These are phyloP conservation scores for Plicaturopsis crispa DNA, from an alignment of 768 basidiomycete genomes.

Conservation along the genomic window DNA sequence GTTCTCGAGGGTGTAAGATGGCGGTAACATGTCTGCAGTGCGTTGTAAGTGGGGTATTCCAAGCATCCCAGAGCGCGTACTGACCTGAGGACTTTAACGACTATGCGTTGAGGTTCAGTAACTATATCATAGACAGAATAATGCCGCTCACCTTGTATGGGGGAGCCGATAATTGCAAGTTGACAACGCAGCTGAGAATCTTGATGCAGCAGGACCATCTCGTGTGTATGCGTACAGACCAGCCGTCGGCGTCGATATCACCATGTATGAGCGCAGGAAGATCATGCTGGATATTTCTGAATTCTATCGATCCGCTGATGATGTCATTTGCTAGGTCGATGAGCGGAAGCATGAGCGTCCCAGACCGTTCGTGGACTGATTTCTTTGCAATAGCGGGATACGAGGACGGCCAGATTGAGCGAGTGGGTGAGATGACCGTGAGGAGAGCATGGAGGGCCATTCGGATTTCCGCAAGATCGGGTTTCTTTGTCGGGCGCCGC, in stretches of 20 bases:
- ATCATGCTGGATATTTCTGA: conserved; percentile 31
- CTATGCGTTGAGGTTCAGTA: not conserved
- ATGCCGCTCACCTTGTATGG: not conserved
- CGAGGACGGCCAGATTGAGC: conserved; percentile 34
- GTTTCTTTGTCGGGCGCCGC: too few species aligned
- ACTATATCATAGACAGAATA: not conserved
- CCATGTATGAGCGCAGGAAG: conserved; percentile 28
- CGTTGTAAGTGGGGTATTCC: not conserved
- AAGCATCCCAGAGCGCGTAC: not conserved
- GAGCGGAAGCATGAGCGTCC: conserved; percentile 23
- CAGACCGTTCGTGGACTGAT: conserved; percentile 7
- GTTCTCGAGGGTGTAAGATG: not conserved
- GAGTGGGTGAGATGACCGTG: conserved; percentile 33
- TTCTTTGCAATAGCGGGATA: conserved; percentile 24
- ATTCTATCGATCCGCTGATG: conserved; percentile 31
- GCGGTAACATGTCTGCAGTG: not conserved
- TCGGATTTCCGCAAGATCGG: too few species aligned
- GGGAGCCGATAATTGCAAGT: conserved; percentile 14
- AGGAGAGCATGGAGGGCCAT: conserved; percentile 28
- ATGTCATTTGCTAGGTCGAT: conserved; percentile 28
- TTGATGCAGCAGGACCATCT: conserved; percentile 25
- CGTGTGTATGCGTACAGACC: conserved; percentile 24
- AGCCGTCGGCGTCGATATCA: conserved; percentile 27
- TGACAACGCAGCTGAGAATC: conserved; percentile 27
- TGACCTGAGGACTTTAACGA: conserved; percentile 2